A percentile compares a stretch with the other conserved stretches of the same genome.
Evolutionary conservation across 139 green algal genomes (phyloP).

Genomic region (Zygnema circumcarinatum): DNA sequence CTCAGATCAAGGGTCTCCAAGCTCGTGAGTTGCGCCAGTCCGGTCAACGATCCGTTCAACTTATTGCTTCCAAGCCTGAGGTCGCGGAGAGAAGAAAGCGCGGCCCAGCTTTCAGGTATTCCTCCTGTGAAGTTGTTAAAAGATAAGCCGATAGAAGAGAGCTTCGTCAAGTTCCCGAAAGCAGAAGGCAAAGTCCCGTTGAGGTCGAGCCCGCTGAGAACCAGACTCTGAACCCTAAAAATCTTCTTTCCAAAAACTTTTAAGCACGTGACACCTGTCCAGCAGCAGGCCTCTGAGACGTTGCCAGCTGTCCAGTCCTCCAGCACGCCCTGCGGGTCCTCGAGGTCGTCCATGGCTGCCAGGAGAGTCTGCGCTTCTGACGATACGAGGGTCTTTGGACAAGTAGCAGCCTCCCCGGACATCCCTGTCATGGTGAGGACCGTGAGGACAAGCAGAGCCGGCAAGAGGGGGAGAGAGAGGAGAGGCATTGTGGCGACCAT

Average conservation of each 20-base stretch:
- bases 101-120: background rate
- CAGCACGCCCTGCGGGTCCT: background rate
- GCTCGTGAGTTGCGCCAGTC: background rate
- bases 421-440: too few species aligned
- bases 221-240: background rate
- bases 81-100: background rate
- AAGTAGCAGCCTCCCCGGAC: too few species aligned
- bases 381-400: too few species aligned
- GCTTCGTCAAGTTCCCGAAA: background rate
- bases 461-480: too few species aligned
- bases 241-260: too few species aligned
- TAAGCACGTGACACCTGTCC: constrained; percentile 1
- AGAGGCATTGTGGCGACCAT: too few species aligned
- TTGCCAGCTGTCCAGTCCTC: background rate
- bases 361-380: background rate
- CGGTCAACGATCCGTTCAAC: background rate
- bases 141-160: background rate
- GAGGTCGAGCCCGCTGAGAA: background rate
- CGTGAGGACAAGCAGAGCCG: too few species aligned
- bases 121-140: constrained; percentile 7
- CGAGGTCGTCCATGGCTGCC: background rate
- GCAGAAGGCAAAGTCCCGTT: background rate
- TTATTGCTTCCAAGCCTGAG: constrained; percentile 2
- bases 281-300: background rate
- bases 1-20: background rate